Evolutionary conservation across 495 filamentous ascomycete genomes (phyloP).

Genomic region (Penicillium coffeae): DNA sequence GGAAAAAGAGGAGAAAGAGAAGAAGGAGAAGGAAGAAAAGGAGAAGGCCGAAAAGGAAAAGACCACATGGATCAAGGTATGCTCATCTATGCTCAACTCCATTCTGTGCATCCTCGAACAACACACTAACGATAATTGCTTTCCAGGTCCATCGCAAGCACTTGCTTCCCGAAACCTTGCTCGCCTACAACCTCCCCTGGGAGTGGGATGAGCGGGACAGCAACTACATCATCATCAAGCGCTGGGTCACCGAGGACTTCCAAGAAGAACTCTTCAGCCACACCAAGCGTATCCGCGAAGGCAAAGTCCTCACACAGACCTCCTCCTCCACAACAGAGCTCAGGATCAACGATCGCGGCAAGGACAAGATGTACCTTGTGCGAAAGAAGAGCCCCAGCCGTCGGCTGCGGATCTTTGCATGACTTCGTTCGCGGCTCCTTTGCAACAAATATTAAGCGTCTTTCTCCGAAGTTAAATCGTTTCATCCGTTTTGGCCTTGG

Average conservation of each 20-base stretch:
- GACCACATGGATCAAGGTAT: constrained; percentile 51
- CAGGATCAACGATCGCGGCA: constrained; percentile 47
- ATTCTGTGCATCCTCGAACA: not conserved
- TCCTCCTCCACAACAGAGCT: constrained; percentile 46
- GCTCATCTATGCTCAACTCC: not conserved
- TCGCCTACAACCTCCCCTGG: constrained; percentile 47
- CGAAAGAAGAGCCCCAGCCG: constrained; percentile 55
- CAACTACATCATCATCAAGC: constrained; percentile 72
- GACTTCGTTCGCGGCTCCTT: constrained; percentile 4
- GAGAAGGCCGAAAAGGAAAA: constrained; percentile 42
- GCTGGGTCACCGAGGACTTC: constrained; percentile 68
- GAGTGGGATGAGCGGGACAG: constrained; percentile 56
- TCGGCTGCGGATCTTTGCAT: constrained; percentile 34
- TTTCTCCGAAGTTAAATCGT: not conserved
- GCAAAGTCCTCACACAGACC: constrained; percentile 40
- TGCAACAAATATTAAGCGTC: not conserved
- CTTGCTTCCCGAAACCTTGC: constrained; percentile 47
- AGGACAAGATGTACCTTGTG: constrained; percentile 56
- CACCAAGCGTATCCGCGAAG: constrained; percentile 59
- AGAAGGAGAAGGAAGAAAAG: constrained; percentile 47
- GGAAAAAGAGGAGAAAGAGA: constrained; percentile 32
- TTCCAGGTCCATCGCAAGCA: constrained; percentile 46
- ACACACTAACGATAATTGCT: constrained; percentile 10
- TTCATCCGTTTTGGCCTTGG: not conserved
- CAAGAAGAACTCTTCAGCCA: constrained; percentile 71